Evolutionary conservation across 441 rosid genomes (phyloP), one percentile per base, ranked within the genome.

Genomic region (Omphalea diandra): DNA sequence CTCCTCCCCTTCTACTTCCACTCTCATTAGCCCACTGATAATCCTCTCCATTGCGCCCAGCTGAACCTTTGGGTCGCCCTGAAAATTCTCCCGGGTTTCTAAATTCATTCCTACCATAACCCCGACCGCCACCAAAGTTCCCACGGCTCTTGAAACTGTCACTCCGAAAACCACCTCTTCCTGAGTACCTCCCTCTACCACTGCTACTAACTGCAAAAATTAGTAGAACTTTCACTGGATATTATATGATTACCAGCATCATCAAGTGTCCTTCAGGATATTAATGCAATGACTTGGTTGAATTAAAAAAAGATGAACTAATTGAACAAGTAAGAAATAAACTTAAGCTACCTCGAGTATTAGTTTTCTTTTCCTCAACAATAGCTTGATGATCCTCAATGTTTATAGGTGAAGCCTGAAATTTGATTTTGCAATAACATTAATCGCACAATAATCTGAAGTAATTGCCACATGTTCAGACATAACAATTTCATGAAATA

Each of bases 311-410:
- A 43, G 10, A 63, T 22, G 27, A 64, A 46, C 10, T 24, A 60
- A 52, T 35, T 43, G 20, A 66, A n/a, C 47, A 65, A 33, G 41
- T 15, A 56, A 33, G 3, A 17, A 26, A 60, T n/a, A 43, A 38
- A 22, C 15, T 22, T 31, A 35, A 65, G 56, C 75, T 80, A 86
- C 96, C 97, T 81, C 90, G 86, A 71, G 82, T 82, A 55, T 84
- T 93, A 36, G 97, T 81, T 84, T 90, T 89, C 88, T 93, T 93
- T 79, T 87, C 96, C 81, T 93, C 97, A 20, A 93, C 74, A 49
- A 78, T 81, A 67, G 93, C 96, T 74, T 65, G 82, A 11, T 73
- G 83, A 79, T 87, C 94, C 78, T 89, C 94, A 63, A 93, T 83
- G 20, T 62, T 82, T 54, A 93, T 36, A 20, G 97, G 93, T 7